Evolutionary conservation across 305 asterid genomes (phyloP).

Genomic region (Galium porrigens): DNA sequence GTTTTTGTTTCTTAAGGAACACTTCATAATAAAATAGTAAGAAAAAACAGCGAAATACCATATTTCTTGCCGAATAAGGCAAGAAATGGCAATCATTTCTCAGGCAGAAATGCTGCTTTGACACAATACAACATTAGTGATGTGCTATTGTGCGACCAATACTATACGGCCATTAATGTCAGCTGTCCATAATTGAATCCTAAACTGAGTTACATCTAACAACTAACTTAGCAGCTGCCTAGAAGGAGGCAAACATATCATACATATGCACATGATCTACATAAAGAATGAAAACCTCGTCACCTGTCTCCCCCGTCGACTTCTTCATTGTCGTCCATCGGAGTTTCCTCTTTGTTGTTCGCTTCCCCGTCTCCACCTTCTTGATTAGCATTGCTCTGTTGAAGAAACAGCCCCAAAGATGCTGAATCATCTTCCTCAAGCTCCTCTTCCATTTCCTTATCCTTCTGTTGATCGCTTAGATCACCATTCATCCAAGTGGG

Average conservation of each 20-base stretch:
- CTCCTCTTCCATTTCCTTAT: constrained; percentile 35
- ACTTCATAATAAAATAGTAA: no score
- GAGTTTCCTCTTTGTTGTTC: constrained; percentile 59
- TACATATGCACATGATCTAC: constrained; percentile 4
- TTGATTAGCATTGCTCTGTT: constrained; percentile 30
- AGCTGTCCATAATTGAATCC: constrained; percentile 2
- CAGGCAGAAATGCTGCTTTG: background rate
- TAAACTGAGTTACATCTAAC: constrained; percentile 3
- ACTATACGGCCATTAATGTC: background rate
- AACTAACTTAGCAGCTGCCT: constrained; percentile 8
- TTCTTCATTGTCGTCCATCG: constrained; percentile 87
- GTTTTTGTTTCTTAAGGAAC: background rate
- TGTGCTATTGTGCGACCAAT: background rate
- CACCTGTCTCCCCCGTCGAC: constrained; percentile 82
- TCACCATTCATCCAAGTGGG: constrained; percentile 55
- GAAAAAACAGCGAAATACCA: background rate
- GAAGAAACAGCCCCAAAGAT: constrained; percentile 42
- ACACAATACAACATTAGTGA: background rate
- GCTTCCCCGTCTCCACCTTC: constrained; percentile 43
- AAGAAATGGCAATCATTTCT: background rate
- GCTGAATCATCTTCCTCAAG: constrained; percentile 42
- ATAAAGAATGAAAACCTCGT: constrained; percentile 4
- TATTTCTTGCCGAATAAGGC: background rate
- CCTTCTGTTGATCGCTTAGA: constrained; percentile 21
- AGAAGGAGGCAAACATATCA: background rate